A percentile compares a stretch with the other conserved stretches of the same genome.
Evolutionary conservation across 257 asterid genomes (phyloP).

Genomic region (Nicotiana tabacum): DNA sequence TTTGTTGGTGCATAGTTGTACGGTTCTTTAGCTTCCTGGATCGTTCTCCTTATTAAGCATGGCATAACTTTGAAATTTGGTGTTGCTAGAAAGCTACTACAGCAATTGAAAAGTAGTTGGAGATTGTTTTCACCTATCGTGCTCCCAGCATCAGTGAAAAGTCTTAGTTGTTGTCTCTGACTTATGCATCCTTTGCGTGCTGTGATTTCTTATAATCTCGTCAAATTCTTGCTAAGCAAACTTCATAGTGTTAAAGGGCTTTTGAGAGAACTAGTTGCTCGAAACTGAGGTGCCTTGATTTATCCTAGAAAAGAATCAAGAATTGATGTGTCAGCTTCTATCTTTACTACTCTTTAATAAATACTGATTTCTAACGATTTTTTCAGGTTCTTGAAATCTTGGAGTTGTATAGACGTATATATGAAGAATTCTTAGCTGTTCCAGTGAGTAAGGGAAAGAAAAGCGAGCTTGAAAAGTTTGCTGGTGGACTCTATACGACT

Average conservation of each 20-base stretch:
- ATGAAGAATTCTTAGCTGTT: slow-evolving; percentile 11
- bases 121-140: not conserved
- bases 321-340: not conserved
- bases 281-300: not conserved
- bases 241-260: not conserved
- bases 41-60: not conserved
- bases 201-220: not conserved
- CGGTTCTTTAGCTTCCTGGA: not conserved
- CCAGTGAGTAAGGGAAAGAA: slow-evolving; percentile 10
- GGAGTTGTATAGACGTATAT: slow-evolving; percentile 3
- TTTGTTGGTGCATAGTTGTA: not conserved
- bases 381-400: slow-evolving; percentile 8
- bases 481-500: slow-evolving; percentile 11
- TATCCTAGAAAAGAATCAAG: not conserved
- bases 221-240: not conserved
- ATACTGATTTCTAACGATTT: not conserved
- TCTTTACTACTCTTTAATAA: not conserved
- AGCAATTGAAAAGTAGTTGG: not conserved
- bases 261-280: not conserved
- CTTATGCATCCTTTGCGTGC: not conserved
- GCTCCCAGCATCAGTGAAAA: not conserved
- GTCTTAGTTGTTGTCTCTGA: not conserved
- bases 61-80: not conserved
- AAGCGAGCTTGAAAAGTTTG: slow-evolving; percentile 4
- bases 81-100: not conserved